These are phyloP conservation scores for Ustilago tritici DNA, from an alignment of 1,284 basidiomycete species.

Conservation along the genomic window DNA sequence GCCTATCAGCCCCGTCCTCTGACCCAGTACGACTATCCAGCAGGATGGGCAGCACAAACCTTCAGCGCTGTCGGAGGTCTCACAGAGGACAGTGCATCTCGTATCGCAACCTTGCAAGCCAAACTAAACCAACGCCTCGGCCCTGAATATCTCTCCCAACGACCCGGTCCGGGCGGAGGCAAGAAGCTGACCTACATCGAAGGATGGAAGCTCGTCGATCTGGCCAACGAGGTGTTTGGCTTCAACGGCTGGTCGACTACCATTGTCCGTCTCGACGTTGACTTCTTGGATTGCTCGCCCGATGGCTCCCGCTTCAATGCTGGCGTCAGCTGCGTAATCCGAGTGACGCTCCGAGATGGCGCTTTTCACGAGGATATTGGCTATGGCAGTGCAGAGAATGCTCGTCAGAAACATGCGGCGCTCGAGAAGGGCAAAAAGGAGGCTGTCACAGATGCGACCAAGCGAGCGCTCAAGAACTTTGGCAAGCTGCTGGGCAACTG, in stretches of 20 bases:
- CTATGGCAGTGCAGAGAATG: slow-evolving; percentile 87
- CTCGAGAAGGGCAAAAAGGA: slow-evolving; percentile 99
- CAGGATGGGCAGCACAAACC: slow-evolving; percentile 50
- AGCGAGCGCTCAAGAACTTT: slow-evolving; percentile 89
- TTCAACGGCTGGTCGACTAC: slow-evolving; percentile 97
- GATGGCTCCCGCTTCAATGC: slow-evolving; percentile 76
- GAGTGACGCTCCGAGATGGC: slow-evolving; percentile 88
- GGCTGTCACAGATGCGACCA: slow-evolving; percentile 92
- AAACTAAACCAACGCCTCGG: slow-evolving; percentile 89
- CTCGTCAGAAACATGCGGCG: slow-evolving; percentile 83
- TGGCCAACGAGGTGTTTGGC: slow-evolving; percentile 98
- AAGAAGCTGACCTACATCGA: slow-evolving; percentile 91
- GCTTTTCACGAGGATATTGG: slow-evolving; percentile 84
- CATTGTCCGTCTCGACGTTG: slow-evolving; percentile 81
- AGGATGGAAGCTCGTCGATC: slow-evolving; percentile 81
- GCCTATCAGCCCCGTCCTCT: slow-evolving; percentile 29
- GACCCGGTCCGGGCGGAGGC: slow-evolving; percentile 82
- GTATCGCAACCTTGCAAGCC: slow-evolving; percentile 79
- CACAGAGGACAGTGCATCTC: slow-evolving; percentile 55
- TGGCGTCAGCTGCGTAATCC: slow-evolving; percentile 85
- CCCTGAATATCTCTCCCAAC: slow-evolving; percentile 88
- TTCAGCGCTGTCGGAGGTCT: slow-evolving; percentile 32
- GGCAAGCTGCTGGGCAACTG: slow-evolving; percentile 93
- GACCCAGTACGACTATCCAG: slow-evolving; percentile 50
- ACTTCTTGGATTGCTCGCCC: slow-evolving; percentile 74